Evolutionary conservation across 2,329 filamentous ascomycete species (phyloP).

Genomic region (Alternaria infectoria): DNA sequence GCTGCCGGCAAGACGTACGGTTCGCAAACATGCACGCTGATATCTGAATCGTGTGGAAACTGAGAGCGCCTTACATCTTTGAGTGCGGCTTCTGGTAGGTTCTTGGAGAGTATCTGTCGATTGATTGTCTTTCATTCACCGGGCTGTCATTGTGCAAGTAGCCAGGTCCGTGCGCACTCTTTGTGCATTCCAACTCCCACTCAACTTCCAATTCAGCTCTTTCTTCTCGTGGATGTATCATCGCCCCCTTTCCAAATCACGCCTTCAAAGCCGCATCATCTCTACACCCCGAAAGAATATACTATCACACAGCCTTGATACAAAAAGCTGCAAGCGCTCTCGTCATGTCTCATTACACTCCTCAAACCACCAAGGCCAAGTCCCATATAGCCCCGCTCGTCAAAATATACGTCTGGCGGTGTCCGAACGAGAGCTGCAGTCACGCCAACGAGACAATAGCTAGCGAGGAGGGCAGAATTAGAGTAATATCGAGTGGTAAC

Average conservation of each 20-base stretch:
- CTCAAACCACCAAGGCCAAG: not conserved
- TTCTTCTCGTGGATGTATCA: not conserved
- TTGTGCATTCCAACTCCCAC: not conserved
- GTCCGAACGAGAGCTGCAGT: not conserved
- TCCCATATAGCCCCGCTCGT: not conserved
- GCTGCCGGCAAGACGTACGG: too few relatives aligned
- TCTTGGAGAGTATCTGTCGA: not conserved
- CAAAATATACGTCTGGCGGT: not conserved
- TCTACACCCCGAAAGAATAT: not conserved
- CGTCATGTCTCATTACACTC: not conserved
- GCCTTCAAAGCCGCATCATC: not conserved
- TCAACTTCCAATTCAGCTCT: not conserved
- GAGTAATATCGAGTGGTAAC: not conserved
- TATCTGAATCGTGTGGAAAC: too few relatives aligned
- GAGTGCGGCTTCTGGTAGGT: too few relatives aligned
- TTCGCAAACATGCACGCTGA: too few relatives aligned
- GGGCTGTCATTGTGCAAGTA: not conserved
- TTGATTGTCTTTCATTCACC: not conserved
- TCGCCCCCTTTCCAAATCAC: not conserved
- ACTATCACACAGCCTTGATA: not conserved
- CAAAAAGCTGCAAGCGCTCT: not conserved
- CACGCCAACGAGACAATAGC: not conserved
- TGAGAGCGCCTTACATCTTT: too few relatives aligned
- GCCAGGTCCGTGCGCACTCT: not conserved
- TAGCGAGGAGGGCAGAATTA: not conserved